Evolutionary conservation across 306 rosid genomes (phyloP), one percentile per base, ranked within the genome.

Genomic region (Lathyrus oleraceus): DNA sequence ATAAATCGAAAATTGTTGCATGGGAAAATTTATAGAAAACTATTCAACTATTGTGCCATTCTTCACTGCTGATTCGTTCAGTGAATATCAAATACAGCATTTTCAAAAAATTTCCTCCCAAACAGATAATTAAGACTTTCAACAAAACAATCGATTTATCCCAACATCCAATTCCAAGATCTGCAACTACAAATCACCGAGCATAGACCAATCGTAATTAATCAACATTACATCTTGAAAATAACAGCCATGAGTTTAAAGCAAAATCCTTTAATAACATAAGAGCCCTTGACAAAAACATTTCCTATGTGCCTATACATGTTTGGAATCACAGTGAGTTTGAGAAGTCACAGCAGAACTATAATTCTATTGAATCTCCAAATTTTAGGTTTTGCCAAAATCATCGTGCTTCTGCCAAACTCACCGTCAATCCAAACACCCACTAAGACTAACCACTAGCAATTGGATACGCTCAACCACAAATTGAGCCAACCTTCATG

Each of bases 111-210:
- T n/a, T n/a, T 40, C 53, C 5, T 10, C n/a, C n/a, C 61, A 43
- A 21, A 10, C 42, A 67, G 8, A 45, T 25, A 23, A 32, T 15
- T 20, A 42, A 15, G 40, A 71, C 30, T 65, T 32, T n/a, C 62
- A 59, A 62, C 32, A 48, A 67, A 32, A 14, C 27, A 35, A 71
- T 67, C 25, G 54, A 45, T 36, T 15, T n/a, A 64, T 45, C 16
- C 48, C 38, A 38, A 16, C 38, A 66, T 61, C 44, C 49, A 53
- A 54, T 61, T 61, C 74, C 56, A 58, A 23, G 51, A 65, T 66
- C 67, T 35, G 44, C 6, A 48, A 7, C 53, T 20, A 56, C 15
- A 61, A 8, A 28, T 19, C 40, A 58, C 21, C 35, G 28, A 62
- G 20, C 39, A 44, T 4, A 8, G 19, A 54, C 56, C 11, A 9